These are phyloP conservation scores for Urtica urens DNA, from an alignment of 306 rosid genomes.

Conservation along the genomic window DNA sequence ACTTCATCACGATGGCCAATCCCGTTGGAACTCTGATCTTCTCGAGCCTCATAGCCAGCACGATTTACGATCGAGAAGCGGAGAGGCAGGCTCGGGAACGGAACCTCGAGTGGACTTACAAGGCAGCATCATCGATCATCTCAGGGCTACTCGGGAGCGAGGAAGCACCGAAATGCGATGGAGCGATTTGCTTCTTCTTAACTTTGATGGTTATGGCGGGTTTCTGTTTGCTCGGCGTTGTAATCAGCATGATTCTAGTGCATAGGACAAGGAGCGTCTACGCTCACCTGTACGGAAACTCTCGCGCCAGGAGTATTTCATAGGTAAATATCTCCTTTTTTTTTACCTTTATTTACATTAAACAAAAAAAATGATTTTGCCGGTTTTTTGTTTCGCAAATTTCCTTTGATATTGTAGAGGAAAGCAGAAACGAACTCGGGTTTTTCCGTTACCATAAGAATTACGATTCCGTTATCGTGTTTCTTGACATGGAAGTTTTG, in stretches of 20 bases:
- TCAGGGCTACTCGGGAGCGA: conserved; percentile 14
- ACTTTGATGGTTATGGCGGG: conserved; percentile 62
- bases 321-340: conserved; percentile 7
- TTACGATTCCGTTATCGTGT: not conserved
- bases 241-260: conserved; percentile 63
- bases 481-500: conserved; percentile 7
- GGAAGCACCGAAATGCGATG: conserved; percentile 49
- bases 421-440: conserved; percentile 3
- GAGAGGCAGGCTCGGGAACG: conserved; percentile 61
- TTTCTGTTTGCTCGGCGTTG: conserved; percentile 52
- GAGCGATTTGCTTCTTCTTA: conserved; percentile 62
- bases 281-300: conserved; percentile 59
- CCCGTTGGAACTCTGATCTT: conserved; percentile 70
- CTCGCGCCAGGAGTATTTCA: conserved; percentile 17
- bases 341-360: not conserved
- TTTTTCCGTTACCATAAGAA: not conserved
- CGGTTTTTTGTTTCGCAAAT: not conserved
- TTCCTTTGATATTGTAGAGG: conserved; percentile 7
- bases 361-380: not conserved
- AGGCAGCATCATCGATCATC: conserved; percentile 30
- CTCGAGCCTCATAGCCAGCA: conserved; percentile 71
- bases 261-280: conserved; percentile 65
- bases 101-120: conserved; percentile 7
- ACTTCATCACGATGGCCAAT: conserved; percentile 74
- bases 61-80: conserved; percentile 70